Evolutionary conservation across 2,329 filamentous ascomycete species (phyloP).

Genomic region (Neonectria neomacrospora): DNA sequence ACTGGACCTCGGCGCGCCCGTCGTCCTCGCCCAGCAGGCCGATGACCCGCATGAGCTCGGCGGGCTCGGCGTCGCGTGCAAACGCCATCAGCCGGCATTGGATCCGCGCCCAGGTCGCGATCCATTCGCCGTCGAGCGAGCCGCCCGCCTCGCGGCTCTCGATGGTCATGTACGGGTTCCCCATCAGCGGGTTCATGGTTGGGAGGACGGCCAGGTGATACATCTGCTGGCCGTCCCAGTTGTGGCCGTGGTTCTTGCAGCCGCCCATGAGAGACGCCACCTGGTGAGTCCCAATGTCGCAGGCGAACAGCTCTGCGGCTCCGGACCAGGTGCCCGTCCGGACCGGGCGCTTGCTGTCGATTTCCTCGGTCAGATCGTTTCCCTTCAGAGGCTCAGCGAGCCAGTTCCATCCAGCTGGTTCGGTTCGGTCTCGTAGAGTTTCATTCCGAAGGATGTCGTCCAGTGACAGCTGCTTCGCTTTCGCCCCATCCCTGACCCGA

Average conservation of each 20-base stretch:
- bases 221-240: conserved; percentile 39
- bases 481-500: not conserved
- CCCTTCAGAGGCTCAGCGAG: not conserved
- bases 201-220: not conserved
- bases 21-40: conserved; percentile 34
- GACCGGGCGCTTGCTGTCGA: not conserved
- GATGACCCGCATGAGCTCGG: conserved; percentile 45
- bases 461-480: conserved; percentile 6
- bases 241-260: conserved; percentile 25
- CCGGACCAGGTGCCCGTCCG: conserved; percentile 37
- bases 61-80: conserved; percentile 43
- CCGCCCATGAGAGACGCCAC: conserved; percentile 34
- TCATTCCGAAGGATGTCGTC: not conserved
- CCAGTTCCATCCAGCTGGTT: not conserved
- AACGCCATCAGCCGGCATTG: conserved; percentile 47
- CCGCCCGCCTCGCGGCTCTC: conserved; percentile 53
- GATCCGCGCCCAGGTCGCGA: conserved; percentile 49
- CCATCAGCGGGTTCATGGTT: not conserved
- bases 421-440: not conserved
- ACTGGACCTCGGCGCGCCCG: conserved; percentile 33
- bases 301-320: conserved; percentile 39
- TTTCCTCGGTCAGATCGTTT: not conserved
- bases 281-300: conserved; percentile 39
- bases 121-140: conserved; percentile 49
- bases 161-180: conserved; percentile 36